phyloP scores from a whole-genome alignment of 106 monocot species.

The Dioscorea alata region DNA sequence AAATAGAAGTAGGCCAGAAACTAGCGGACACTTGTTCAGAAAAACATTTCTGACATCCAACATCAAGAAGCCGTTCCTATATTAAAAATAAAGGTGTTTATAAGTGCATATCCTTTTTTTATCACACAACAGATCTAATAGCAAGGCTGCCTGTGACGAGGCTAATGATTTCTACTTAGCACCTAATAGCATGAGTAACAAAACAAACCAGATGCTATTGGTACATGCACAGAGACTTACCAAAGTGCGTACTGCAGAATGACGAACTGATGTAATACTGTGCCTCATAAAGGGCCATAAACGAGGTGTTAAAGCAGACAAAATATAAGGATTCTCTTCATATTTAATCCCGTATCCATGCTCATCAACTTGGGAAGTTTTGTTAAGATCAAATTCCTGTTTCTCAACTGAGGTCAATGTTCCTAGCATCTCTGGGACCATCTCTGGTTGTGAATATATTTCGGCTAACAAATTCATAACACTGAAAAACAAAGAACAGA shows the following conservation, averaged over 20 bases:
- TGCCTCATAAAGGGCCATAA: conserved; percentile 99
- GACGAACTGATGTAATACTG: conserved; percentile 83
- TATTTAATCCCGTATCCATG: conserved; percentile 19
- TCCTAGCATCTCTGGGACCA: conserved; percentile 74
- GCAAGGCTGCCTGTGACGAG: not conserved
- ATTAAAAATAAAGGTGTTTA: conserved; percentile 5
- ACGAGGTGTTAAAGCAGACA: conserved; percentile 73
- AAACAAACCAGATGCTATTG: not conserved
- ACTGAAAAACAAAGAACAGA: conserved; percentile 33
- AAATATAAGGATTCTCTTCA: conserved; percentile 65
- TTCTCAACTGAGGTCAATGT: conserved; percentile 27
- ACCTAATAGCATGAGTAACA: not conserved
- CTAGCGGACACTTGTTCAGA: conserved; percentile 21
- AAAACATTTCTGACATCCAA: conserved; percentile 41
- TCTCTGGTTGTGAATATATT: conserved; percentile 90
- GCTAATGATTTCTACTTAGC: not conserved
- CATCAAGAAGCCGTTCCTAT: conserved; percentile 91
- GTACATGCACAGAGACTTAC: conserved; percentile 24
- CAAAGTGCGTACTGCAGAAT: conserved; percentile 91
- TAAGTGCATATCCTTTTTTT: too few relatives aligned
- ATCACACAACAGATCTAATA: too few relatives aligned
- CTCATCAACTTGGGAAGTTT: conserved; percentile 43
- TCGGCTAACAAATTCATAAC: conserved; percentile 99
- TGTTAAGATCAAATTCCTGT: conserved; percentile 72
- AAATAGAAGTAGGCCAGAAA: conserved; percentile 67